Base-by-base conservation (phyloP, 2,329 filamentous ascomycete species). In the Cryphonectria parasitica region DNA sequence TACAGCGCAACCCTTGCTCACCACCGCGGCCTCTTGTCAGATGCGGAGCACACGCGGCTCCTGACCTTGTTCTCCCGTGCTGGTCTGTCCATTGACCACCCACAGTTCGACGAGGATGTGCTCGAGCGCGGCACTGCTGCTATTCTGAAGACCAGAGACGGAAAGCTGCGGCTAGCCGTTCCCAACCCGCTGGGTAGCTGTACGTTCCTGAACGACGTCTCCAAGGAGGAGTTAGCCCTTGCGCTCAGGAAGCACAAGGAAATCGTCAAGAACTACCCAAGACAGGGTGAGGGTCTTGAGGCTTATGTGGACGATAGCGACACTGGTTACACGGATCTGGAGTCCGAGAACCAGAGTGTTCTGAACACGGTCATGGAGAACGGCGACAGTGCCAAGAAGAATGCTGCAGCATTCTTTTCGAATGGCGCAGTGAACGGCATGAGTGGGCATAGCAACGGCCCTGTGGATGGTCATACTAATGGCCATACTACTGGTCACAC, bases 81-180 rank as follows among this genome's bases (percentile, higher is more conserved):
- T 7, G 91, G 91, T 28, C 84, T 93, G 0, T 90, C 90, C 28
- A 92, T 93, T 84, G 91, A 93, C 72, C 90, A 93, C 75, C 83
- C 86, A 8, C 83, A 90, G 52, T 93, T 92, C 76, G 86, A 92
- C 74, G 89, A 90, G 68, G 83, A 87, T 0, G 84, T 92, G 36
- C 85, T 93, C 13, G 87, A 89, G 66, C 88, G 88, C 75, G 91
- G 85, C 2, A 93, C 90, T 1, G 82, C 87, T 19, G 91, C 91
- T 17, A 93, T 93, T 73, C 81, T 93, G 65, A 91, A 90, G 82
- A 93, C 91, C 0, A 85, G 91, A 17, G 91, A 93, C 73, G 91
- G 91, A 45, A 83, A 87, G 76, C 83, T 93, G 13, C 86, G 91
- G 54, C 88, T 90, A 45, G 90, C 91, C 4, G 90, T 93, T 0